These are phyloP conservation scores for Populus hybrid DNA, from an alignment of 441 rosid species.

Conservation along the genomic window DNA sequence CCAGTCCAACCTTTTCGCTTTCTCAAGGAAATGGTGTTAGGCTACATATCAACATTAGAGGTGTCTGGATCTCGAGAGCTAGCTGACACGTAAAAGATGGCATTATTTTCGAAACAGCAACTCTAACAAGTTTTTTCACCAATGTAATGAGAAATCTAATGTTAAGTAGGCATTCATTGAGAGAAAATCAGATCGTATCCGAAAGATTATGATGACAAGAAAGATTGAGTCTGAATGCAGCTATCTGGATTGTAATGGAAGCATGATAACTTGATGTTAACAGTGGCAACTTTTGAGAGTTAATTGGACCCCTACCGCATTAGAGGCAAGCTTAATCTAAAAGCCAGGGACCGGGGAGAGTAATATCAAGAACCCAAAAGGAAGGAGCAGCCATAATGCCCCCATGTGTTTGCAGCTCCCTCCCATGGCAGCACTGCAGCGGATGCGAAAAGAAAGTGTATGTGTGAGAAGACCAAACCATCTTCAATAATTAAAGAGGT, in stretches of 20 bases:
- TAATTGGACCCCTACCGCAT: background rate
- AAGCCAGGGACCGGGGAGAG: background rate
- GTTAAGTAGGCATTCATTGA: background rate
- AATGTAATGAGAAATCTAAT: background rate
- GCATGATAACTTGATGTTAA: background rate
- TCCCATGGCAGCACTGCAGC: background rate
- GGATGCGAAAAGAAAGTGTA: background rate
- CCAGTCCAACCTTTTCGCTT: background rate
- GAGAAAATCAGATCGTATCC: background rate
- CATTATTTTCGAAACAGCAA: background rate
- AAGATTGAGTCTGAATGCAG: background rate
- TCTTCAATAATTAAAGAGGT: background rate
- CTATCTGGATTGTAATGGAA: background rate
- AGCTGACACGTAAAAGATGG: background rate
- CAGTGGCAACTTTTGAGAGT: background rate
- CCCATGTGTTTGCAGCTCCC: background rate
- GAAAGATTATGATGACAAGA: background rate
- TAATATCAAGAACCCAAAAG: background rate
- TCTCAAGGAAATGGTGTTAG: background rate
- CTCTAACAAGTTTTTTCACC: background rate
- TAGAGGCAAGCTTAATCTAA: background rate
- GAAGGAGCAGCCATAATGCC: background rate
- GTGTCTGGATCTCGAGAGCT: background rate
- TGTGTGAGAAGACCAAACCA: background rate
- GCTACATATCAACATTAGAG: background rate